Evolutionary conservation across 1,284 basidiomycete genomes (phyloP), one percentile per base, ranked within the genome.

Genomic region (Cutaneotrichosporon sp.): DNA sequence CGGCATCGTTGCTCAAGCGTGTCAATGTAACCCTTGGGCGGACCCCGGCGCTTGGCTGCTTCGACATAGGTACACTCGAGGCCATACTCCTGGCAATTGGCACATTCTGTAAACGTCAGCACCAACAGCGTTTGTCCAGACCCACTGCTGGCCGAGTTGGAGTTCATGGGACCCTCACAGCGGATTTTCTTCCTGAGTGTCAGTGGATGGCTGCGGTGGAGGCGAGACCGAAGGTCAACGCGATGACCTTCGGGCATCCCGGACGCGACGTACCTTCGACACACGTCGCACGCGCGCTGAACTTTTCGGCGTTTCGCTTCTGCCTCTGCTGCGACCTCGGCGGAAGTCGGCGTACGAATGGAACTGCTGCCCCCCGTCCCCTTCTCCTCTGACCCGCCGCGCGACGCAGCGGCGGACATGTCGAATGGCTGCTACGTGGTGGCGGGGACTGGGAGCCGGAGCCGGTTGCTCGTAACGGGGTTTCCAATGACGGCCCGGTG

Each of bases 11-110:
- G 83, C 68, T 90, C 87, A 8, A 90, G 74, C 22, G 78, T 80
- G 59, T 89, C 86, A 18, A 88, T 80, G 66, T 66, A 90, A 81
- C 87, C 88, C 76, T 90, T 88, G 1, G 88, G 86, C 23, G 88
- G 86, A 2, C 88, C 87, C 36, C 88, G 83, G 77, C 88, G 86
- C 82, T 89, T 86, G 1, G 87, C 89, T 26, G 79, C 79, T 60
- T 77, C 66, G 46, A 87, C 76, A 67, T 88, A 90, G 0, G 85
- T 87, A 73, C 88, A 90, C 2, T 86, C 83, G 20, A 83, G 78
- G 55, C 78, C 83, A 63, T 84, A 86, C 13, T 86, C 80, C 15
- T 81, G 76, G 67, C 89, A 91, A 67, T 88, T 89, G 0, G 87
- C 86, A 68, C 89, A 92, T 64, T 70, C 69, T 69, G 43, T 8